Evolutionary conservation across 2,329 filamentous ascomycete species (phyloP).

Genomic region (Raffaelea ambrosiae): DNA sequence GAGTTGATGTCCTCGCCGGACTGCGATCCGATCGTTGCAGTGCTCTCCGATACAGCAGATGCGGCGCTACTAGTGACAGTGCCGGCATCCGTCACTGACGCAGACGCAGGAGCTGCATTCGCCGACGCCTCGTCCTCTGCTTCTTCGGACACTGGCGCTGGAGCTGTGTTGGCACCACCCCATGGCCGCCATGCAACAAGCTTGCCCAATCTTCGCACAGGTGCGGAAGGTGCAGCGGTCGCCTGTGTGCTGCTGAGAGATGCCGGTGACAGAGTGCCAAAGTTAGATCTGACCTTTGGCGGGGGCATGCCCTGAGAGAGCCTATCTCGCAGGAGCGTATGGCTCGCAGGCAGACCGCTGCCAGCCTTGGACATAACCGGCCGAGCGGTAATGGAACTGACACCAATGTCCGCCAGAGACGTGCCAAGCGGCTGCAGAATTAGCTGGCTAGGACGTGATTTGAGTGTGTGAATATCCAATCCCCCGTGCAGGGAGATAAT

Average conservation of each 20-base stretch:
- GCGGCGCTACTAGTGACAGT: not conserved
- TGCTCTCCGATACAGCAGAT: no score
- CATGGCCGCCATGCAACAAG: slow-evolving; percentile 32
- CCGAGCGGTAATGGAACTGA: slow-evolving; percentile 51
- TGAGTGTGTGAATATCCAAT: slow-evolving; percentile 81
- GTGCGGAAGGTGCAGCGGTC: not conserved
- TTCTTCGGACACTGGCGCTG: not conserved
- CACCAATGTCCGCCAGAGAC: slow-evolving; percentile 44
- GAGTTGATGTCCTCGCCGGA: no score
- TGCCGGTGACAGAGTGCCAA: slow-evolving; percentile 14
- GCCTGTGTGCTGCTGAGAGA: not conserved
- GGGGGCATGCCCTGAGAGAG: slow-evolving; percentile 29
- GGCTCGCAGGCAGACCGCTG: slow-evolving; percentile 37
- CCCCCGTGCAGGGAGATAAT: slow-evolving; percentile 80
- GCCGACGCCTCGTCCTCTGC: not conserved
- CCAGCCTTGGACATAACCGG: slow-evolving; percentile 41
- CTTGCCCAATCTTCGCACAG: slow-evolving; percentile 13
- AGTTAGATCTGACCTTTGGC: slow-evolving; percentile 16
- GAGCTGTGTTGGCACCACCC: slow-evolving; percentile 17
- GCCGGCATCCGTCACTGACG: not conserved
- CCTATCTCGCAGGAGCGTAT: slow-evolving; percentile 49
- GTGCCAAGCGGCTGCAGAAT: slow-evolving; percentile 46
- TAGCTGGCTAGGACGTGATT: slow-evolving; percentile 67
- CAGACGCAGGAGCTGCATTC: not conserved
- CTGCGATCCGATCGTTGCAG: no score